Base-by-base conservation (phyloP, 1,139 yeast genomes). In the Hansenula anomala region DNA sequence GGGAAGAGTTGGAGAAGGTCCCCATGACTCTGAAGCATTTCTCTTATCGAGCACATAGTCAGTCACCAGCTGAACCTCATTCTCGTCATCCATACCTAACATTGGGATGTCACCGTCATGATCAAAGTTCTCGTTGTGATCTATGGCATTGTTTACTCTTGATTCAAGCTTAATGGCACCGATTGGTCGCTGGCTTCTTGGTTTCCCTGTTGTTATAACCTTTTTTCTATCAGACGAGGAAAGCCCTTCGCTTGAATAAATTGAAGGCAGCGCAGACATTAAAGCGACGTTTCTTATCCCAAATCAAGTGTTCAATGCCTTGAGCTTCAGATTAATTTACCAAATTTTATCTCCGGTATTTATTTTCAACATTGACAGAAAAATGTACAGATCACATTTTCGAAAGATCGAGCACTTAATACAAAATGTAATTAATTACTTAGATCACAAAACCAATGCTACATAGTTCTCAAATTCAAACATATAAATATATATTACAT, bases 21-120 rank as follows among this genome's bases (percentile, higher is more conserved):
- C n/a, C n/a, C n/a, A n/a, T n/a, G n/a, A n/a, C n/a, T n/a, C n/a
- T n/a, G n/a, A n/a, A n/a, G n/a, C n/a, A n/a, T n/a, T 51, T 40
- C 56, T 48, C 54, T 50, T 49, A 36, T 52, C 49, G 9, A 56
- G 42, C 12, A 74, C 66, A 46, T 59, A 71, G 16, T 70, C 62
- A 1, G 78, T 63, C 11, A 79, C 73, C 19, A 63, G 51, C 34
- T 64, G 61, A 1, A 75, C 71, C 42, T 75, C 78, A 6, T 58
- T 52, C 35, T 61, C 66, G 46, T 73, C 68, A 41, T 73, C 78
- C 54, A 73, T 66, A 5, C 72, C 73, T 9, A 67, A 48, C 81
- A 77, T 76, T 30, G 70, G 75, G 2, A 71, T 61, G 48, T 76
- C 83, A 7, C 58, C 66, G 36, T 64, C 44, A 17, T 49, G 50